These are phyloP conservation scores for Penicillium salamii DNA, from an alignment of 495 filamentous ascomycete genomes.

Conservation along the genomic window DNA sequence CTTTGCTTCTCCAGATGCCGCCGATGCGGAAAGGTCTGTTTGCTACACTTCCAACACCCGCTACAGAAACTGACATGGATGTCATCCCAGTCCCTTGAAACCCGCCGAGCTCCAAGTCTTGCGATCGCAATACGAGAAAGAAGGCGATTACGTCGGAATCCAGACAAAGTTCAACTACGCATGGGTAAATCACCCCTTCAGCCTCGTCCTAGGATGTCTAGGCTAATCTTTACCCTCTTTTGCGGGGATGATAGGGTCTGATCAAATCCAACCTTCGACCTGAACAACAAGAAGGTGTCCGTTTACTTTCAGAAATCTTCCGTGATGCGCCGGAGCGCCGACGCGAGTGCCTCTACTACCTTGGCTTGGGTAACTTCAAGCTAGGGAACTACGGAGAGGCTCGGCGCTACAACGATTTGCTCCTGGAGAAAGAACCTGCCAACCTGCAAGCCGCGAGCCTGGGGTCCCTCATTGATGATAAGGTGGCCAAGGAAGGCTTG, in stretches of 20 bases:
- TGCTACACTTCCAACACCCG: conserved; percentile 22
- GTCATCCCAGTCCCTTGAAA: conserved; percentile 67
- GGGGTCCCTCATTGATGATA: conserved; percentile 85
- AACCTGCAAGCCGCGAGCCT: conserved; percentile 89
- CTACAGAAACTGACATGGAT: conserved; percentile 10
- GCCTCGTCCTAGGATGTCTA: neutral
- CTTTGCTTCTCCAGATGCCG: conserved; percentile 66
- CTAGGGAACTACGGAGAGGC: conserved; percentile 96
- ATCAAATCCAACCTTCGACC: conserved; percentile 82
- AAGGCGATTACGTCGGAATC: conserved; percentile 91
- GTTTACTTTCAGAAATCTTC: conserved; percentile 94
- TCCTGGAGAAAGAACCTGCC: conserved; percentile 82
- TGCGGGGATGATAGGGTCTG: conserved; percentile 62
- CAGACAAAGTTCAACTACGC: conserved; percentile 99
- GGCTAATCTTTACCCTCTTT: conserved; percentile 14
- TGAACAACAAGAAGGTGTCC: conserved; percentile 95
- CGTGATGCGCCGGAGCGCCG: conserved; percentile 84
- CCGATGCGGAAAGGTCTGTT: conserved; percentile 89
- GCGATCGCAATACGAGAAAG: conserved; percentile 90
- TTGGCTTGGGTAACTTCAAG: conserved; percentile 95
- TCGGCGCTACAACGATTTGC: conserved; percentile 85
- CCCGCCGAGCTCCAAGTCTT: conserved; percentile 87
- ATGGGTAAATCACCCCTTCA: conserved; percentile 60
- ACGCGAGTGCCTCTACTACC: conserved; percentile 96
- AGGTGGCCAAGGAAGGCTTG: conserved; percentile 89